Conservation (phyloP, 192 early-diverging fungal species). For the Ramicandelaber brevisporus region DNA sequence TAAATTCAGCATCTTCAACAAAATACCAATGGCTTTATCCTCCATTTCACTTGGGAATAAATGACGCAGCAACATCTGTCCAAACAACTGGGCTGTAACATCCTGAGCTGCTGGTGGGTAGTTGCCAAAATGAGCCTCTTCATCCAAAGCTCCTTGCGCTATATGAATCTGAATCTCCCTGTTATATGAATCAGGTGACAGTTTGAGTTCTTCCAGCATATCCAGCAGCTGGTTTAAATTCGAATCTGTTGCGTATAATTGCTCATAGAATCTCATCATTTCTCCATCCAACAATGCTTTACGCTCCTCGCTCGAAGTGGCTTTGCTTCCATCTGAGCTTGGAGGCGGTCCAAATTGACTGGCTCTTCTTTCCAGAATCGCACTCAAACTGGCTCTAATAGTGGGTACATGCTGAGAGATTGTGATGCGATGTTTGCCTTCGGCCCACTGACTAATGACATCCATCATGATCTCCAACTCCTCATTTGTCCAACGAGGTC, state of each 20-base stretch:
- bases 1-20: slow-evolving; percentile 64
- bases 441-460: too few relatives aligned
- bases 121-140: slow-evolving; percentile 80
- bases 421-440: too few relatives aligned
- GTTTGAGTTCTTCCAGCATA: slow-evolving; percentile 50
- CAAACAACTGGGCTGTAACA: slow-evolving; percentile 77
- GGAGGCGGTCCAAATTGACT: too few relatives aligned
- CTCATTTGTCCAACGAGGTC: too few relatives aligned
- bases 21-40: slow-evolving; percentile 70
- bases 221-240: slow-evolving; percentile 67
- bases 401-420: too few relatives aligned
- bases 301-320: too few relatives aligned
- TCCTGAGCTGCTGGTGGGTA: slow-evolving; percentile 82
- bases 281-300: too few relatives aligned
- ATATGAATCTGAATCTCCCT: slow-evolving; percentile 73
- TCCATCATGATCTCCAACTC: too few relatives aligned
- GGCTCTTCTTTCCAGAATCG: too few relatives aligned
- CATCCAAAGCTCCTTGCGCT: slow-evolving; percentile 84
- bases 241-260: slow-evolving; percentile 53
- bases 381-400: too few relatives aligned
- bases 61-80: slow-evolving; percentile 68
- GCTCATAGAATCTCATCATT: slow-evolving; percentile 52
- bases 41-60: slow-evolving; percentile 53
- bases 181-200: slow-evolving; percentile 41
- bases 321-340: too few relatives aligned